Evolutionary conservation across 1,284 basidiomycete species (phyloP), one percentile per base, ranked within the genome.

Genomic region (Sparassis latifolia): DNA sequence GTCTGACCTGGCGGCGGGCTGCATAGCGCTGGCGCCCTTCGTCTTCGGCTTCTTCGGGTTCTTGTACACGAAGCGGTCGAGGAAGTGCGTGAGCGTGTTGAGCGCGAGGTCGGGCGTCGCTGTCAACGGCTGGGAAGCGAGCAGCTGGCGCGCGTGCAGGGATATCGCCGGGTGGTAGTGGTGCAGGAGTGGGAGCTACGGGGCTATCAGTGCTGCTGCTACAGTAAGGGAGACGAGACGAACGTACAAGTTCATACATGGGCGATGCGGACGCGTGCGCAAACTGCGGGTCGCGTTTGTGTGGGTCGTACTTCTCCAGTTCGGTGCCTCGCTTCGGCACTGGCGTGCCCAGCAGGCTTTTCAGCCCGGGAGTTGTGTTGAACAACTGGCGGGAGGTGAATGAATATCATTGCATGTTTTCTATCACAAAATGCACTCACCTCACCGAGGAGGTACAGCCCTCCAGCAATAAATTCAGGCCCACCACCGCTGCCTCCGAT

Each of bases 111-210:
- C 95, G 0, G 92, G 79, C 5, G 82, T 86, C 20, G 90, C 87
- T 0, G 89, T 91, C 33, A 97, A 70, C 0, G 83, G 81, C 48
- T 79, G 75, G 3, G 79, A 81, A 2, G 73, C 64, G 44, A 98
- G 75, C 4, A 99, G 80, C 64, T 95, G 89, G 5, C 77, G 79
- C 0, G 94, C 89, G 59, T 97, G 91, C 1, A 97, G 80, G 0
- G 90, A 82, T 20, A 99, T 78, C 0, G 93, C 84, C 0, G 96
- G 97, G 66, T 99, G 97, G 69, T 88, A 96, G 68, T 99, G 96
- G 51, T 79, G 69, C 0, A 93, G 66, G 37, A 97, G 80, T 0
- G 91, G 90, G 1, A 79, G 78, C 91, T 90, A 60, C 48, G 35
- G 12, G 33, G 20, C 20, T 20, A 1, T 20, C 20, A 20, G 20